Evolutionary conservation across 306 rosid genomes (phyloP).

Genomic region (Vigna hirtella): DNA sequence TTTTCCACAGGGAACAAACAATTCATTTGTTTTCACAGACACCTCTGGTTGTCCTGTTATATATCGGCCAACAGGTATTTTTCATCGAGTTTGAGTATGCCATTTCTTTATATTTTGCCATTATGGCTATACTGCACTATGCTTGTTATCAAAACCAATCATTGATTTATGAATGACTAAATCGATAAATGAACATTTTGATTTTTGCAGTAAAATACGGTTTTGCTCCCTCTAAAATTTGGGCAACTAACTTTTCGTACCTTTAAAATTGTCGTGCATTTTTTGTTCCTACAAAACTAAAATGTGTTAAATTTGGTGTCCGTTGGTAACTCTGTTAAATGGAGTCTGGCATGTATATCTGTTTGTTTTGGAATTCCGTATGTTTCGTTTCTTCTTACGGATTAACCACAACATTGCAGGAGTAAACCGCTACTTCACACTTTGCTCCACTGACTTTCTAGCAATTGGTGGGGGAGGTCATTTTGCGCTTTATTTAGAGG

Average conservation of each 20-base stretch:
- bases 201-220: background rate
- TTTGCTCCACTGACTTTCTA: slow-evolving; percentile 72
- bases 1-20: slow-evolving; percentile 83
- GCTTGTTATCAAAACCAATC: slow-evolving; percentile 3
- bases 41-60: slow-evolving; percentile 70
- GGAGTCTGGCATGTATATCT: background rate
- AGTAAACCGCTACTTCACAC: slow-evolving; percentile 88
- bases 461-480: slow-evolving; percentile 94
- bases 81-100: slow-evolving; percentile 7
- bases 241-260: too few species aligned
- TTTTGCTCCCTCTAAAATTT: too few species aligned
- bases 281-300: too few species aligned
- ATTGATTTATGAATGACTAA: slow-evolving; percentile 19
- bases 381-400: slow-evolving; percentile 29
- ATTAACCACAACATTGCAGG: slow-evolving; percentile 60
- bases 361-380: slow-evolving; percentile 36
- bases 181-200: slow-evolving; percentile 11
- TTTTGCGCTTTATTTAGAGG: slow-evolving; percentile 87
- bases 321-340: too few species aligned
- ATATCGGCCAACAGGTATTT: slow-evolving; percentile 86
- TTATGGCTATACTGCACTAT: slow-evolving; percentile 6
- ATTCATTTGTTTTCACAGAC: slow-evolving; percentile 85
- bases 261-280: too few species aligned
- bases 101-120: slow-evolving; percentile 14
- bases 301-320: too few species aligned